Evolutionary conservation across 805 yeast species (phyloP), one percentile per base, ranked within the genome.

Genomic region (Saturnispora mendoncae): DNA sequence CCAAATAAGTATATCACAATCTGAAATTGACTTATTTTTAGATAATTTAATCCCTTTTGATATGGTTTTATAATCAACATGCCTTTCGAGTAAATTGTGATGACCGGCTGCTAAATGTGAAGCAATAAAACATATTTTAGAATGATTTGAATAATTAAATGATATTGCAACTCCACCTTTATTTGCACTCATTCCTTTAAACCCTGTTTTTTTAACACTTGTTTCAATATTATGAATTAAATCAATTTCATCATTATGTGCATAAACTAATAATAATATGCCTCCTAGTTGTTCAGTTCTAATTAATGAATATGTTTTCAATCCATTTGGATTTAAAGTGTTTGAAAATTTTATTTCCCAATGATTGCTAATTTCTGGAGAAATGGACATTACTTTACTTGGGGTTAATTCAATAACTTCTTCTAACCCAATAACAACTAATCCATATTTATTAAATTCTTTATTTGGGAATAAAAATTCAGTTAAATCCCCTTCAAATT

Each of bases 71-170:
- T 84, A 85, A 56, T 92, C 94, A 49, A 78, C 79, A 55, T 84
- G 94, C 43, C 98, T 68, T 60, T 90, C 95, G 25, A 79, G 84
- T 12, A 76, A 69, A 54, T 84, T 79, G 45, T 78, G 77, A 46
- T 81, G 72, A 0, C 98, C 98, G 2, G 98, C 98, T 1, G 97
- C 97, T 43, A 92, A 67, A 66, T 92, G 98, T 3, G 94, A 78
- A 3, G 80, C 78, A 10, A 90, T 76, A 49, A 90, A 75, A 53
- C 96, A 85, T 39, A 92, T 61, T 23, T 74, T 75, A 3, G 90
- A 55, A 2, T 74, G 63, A n/a, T 65, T 60, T 6, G 76, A 72
- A 53, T 57, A 75, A 28, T 69, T 67, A 49, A 74, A 72, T 36
- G 76, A 61, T 4, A 75, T 73, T 0, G 76, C 78, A 53, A 77